Evolutionary conservation across 257 asterid genomes (phyloP).

Genomic region (Solanum rostratum): DNA sequence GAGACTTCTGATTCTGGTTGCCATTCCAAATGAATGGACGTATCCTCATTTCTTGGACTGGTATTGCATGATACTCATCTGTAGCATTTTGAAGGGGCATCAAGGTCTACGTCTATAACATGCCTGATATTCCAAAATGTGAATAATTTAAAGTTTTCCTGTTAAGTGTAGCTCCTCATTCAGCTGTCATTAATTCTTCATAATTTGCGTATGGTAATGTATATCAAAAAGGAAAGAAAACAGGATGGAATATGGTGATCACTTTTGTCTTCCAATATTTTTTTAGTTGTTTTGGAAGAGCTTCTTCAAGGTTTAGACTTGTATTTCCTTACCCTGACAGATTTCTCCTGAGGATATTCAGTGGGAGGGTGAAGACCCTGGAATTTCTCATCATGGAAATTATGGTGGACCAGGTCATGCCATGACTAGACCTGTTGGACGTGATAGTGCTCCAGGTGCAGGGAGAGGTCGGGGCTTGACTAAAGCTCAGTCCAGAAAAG

Average conservation of each 20-base stretch:
- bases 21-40: not conserved
- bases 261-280: not conserved
- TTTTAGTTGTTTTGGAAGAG: not conserved
- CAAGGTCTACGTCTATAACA: not conserved
- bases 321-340: conserved; percentile 19
- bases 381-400: conserved; percentile 51
- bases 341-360: conserved; percentile 81
- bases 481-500: conserved; percentile 69
- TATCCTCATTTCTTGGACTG: not conserved
- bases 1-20: not conserved
- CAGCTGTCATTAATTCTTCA: not conserved
- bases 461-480: conserved; percentile 80
- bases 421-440: conserved; percentile 48
- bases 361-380: conserved; percentile 87
- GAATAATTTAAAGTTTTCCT: not conserved
- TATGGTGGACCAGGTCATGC: conserved; percentile 63
- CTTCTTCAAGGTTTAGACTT: not conserved
- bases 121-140: not conserved
- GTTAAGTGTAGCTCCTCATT: not conserved
- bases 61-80: not conserved
- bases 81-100: not conserved
- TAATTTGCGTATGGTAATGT: not conserved
- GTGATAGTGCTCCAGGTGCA: conserved; percentile 51
- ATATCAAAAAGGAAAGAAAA: not conserved
- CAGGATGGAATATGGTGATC: not conserved